Conservation (phyloP, 2,329 filamentous ascomycete genomes). For the Eurotiales sp. region DNA sequence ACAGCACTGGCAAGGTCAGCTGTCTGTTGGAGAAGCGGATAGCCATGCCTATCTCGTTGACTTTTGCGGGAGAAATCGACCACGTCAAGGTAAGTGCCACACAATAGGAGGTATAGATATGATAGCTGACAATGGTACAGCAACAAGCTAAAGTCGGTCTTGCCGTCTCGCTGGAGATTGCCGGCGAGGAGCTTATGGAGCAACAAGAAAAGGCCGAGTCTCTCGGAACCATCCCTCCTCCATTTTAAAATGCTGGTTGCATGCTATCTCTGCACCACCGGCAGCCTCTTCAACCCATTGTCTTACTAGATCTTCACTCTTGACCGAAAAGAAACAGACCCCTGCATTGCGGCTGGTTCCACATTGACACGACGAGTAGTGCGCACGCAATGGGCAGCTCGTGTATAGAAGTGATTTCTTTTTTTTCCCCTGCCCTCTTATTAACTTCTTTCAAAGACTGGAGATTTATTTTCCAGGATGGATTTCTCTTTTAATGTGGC, state of each 20-base stretch:
- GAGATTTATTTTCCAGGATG: not conserved
- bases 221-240: conserved; percentile 45
- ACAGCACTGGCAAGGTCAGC: conserved; percentile 90
- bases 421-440: not conserved
- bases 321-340: conserved; percentile 23
- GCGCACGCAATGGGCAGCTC: conserved; percentile 36
- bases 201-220: conserved; percentile 62
- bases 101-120: too few species aligned
- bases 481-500: conserved; percentile 1
- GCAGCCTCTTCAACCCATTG: conserved; percentile 28
- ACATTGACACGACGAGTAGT: conserved; percentile 29
- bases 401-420: conserved; percentile 37
- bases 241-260: conserved; percentile 48
- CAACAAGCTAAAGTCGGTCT: conserved; percentile 93
- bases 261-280: conserved; percentile 11
- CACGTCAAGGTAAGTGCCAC: conserved; percentile 87
- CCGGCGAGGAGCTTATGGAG: conserved; percentile 80
- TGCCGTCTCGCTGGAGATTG: conserved; percentile 85
- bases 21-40: conserved; percentile 94
- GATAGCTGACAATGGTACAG: conserved; percentile 57
- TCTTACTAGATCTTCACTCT: conserved; percentile 45
- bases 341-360: conserved; percentile 30
- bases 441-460: not conserved
- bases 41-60: conserved; percentile 85
- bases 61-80: conserved; percentile 94